phyloP scores from a whole-genome alignment of 1,139 yeast genomes.

The Saccharomyces hybrid region DNA sequence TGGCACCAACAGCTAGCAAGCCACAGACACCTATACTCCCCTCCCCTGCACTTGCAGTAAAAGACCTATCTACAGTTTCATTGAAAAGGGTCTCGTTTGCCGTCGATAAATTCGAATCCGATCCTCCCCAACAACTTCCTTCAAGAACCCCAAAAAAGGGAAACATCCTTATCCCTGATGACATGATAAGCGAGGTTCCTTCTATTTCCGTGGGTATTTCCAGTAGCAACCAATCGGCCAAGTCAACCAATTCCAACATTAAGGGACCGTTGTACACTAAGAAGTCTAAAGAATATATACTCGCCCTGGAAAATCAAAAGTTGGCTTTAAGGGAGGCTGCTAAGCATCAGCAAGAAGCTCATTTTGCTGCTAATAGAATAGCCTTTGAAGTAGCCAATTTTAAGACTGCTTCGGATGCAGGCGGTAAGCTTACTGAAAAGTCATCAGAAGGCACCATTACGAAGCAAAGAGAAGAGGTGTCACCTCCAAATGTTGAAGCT shows the following conservation, averaged over 20 bases:
- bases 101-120: conserved; percentile 55
- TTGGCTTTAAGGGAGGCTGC: conserved; percentile 52
- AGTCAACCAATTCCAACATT: not conserved
- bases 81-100: conserved; percentile 70
- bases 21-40: conserved; percentile 2
- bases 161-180: conserved; percentile 69
- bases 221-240: conserved; percentile 12
- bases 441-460: not conserved
- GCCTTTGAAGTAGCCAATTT: conserved; percentile 52
- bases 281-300: conserved; percentile 41
- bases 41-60: not conserved
- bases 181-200: conserved; percentile 48
- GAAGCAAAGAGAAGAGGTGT: conserved; percentile 5
- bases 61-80: conserved; percentile 26
- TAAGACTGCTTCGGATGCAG: conserved; percentile 7
- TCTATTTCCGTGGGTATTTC: conserved; percentile 60
- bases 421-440: not conserved
- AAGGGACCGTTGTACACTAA: conserved; percentile 32
- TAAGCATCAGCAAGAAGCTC: conserved; percentile 70
- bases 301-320: conserved; percentile 52
- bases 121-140: conserved; percentile 95
- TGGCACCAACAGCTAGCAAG: conserved; percentile 1
- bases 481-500: conserved; percentile 21
- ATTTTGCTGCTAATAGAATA: conserved; percentile 56
- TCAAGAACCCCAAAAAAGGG: conserved; percentile 77